phyloP scores from a whole-genome alignment of 306 rosid species.

The Trifolium fragiferum region DNA sequence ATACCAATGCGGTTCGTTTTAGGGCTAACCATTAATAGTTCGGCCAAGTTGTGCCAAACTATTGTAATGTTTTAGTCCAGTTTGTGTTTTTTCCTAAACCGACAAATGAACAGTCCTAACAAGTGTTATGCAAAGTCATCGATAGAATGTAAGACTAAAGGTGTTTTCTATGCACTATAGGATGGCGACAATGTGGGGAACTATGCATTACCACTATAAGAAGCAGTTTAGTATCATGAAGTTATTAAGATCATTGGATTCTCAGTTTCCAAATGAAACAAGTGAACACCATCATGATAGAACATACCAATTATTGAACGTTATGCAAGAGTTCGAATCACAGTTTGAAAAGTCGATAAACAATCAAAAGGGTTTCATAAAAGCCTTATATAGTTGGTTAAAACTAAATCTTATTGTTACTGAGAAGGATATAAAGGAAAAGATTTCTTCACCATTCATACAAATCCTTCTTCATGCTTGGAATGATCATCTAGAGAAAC shows the following conservation, averaged over 20 bases:
- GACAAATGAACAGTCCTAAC: not conserved
- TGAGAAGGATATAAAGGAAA: constrained; percentile 5
- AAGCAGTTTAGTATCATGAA: constrained; percentile 49
- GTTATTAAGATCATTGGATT: constrained; percentile 55
- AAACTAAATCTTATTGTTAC: constrained; percentile 34
- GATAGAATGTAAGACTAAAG: not conserved
- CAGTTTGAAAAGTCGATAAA: constrained; percentile 64
- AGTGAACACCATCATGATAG: constrained; percentile 84
- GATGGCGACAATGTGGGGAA: constrained; percentile 26
- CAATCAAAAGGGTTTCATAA: constrained; percentile 76
- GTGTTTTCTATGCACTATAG: constrained; percentile 3
- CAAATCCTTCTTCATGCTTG: constrained; percentile 66
- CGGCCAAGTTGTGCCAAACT: too few species aligned
- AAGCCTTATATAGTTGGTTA: constrained; percentile 71
- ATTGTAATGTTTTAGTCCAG: too few species aligned
- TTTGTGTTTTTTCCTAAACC: not conserved
- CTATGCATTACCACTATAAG: constrained; percentile 51
- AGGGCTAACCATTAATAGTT: too few species aligned
- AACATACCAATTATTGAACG: constrained; percentile 63
- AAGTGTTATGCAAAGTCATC: not conserved
- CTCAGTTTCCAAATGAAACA: constrained; percentile 80
- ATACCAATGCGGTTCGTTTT: not conserved
- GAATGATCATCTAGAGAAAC: constrained; percentile 75
- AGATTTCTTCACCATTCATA: constrained; percentile 44
- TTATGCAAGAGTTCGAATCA: constrained; percentile 71